Evolutionary conservation across 169 alveolate species (phyloP).

Genomic region (Amoebophrya sp.): DNA sequence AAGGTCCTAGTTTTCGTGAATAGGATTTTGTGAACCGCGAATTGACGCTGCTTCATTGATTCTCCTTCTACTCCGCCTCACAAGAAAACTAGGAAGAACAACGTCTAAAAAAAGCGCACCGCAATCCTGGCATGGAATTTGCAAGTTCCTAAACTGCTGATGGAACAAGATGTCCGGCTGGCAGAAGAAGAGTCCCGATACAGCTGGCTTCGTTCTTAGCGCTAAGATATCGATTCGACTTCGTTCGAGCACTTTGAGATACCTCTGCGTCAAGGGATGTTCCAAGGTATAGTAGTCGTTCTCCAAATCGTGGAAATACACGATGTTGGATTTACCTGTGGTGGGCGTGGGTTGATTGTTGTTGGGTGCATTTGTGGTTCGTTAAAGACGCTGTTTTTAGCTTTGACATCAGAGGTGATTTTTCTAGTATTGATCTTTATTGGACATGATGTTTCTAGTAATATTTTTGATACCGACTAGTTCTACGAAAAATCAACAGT

Average conservation of each 20-base stretch:
- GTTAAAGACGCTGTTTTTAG: too few relatives aligned
- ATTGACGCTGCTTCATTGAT: too few relatives aligned
- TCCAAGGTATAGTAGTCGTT: conserved; percentile 49
- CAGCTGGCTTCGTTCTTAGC: conserved; percentile 49
- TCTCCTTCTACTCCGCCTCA: too few relatives aligned
- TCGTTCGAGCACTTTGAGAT: conserved; percentile 46
- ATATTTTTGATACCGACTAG: background rate
- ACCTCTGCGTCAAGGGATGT: conserved; percentile 49
- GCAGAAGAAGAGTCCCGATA: conserved; percentile 42
- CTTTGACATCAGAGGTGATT: conserved; percentile 35
- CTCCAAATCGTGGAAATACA: conserved; percentile 34
- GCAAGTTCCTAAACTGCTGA: conserved; percentile 46
- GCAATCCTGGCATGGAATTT: conserved; percentile 44
- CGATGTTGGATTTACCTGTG: background rate
- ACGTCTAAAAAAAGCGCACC: background rate
- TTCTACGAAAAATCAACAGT: background rate
- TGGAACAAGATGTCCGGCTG: conserved; percentile 51
- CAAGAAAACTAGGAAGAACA: too few relatives aligned
- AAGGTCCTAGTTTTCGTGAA: too few relatives aligned
- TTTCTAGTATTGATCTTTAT: conserved; percentile 25
- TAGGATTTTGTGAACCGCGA: too few relatives aligned
- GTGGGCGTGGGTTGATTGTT: background rate
- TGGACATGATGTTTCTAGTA: background rate
- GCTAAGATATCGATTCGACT: conserved; percentile 43
- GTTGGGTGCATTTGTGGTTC: background rate